Conservation (phyloP, 1,139 yeast genomes). For the Lodderomyces beijingensis region DNA sequence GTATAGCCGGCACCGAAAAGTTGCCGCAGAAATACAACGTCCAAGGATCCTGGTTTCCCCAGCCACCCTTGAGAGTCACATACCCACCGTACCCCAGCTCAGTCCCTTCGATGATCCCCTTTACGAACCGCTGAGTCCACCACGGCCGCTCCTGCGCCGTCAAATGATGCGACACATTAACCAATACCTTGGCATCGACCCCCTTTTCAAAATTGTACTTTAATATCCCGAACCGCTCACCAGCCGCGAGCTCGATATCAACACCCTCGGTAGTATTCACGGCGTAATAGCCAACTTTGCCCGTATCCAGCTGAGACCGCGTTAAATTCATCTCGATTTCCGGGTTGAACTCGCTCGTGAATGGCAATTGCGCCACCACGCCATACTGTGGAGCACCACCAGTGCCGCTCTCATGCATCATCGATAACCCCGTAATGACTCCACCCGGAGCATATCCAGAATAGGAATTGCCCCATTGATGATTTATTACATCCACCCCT, state of each 20-base stretch:
- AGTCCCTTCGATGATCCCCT: conserved; percentile 20
- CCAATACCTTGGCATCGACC: conserved; percentile 16
- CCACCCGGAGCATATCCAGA: conserved; percentile 33
- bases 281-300: conserved; percentile 24
- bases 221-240: conserved; percentile 22
- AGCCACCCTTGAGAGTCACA: conserved; percentile 26
- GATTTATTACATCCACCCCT: conserved; percentile 29
- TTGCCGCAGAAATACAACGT: conserved; percentile 27
- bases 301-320: conserved; percentile 18
- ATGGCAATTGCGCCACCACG: conserved; percentile 28
- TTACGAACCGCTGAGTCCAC: conserved; percentile 29
- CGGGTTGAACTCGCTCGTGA: conserved; percentile 13
- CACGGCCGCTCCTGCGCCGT: conserved; percentile 23
- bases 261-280: conserved; percentile 20
- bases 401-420: conserved; percentile 40
- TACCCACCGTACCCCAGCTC: conserved; percentile 22
- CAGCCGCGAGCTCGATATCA: conserved; percentile 23
- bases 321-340: conserved; percentile 13
- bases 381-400: conserved; percentile 39
- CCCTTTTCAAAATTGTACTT: too few species aligned
- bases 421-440: conserved; percentile 27
- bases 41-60: conserved; percentile 29
- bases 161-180: conserved; percentile 27
- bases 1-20: conserved; percentile 17
- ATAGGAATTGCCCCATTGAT: conserved; percentile 22